Evolutionary conservation across 2,329 filamentous ascomycete species (phyloP).

Genomic region (Sarocladium oryzae): DNA sequence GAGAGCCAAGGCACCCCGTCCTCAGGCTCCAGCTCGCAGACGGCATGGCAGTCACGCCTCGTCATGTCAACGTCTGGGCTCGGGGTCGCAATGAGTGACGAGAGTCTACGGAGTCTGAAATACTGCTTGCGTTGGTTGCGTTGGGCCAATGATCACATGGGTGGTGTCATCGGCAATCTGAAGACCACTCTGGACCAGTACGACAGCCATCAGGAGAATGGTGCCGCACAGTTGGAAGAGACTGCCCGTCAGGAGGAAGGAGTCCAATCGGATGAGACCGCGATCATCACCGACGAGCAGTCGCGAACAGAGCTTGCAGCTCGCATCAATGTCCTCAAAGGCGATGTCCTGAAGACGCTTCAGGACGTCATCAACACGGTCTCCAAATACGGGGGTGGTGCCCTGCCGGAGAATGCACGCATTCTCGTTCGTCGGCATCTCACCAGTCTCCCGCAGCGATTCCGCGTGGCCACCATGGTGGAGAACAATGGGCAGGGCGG

Average conservation of each 20-base stretch:
- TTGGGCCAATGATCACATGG: slow-evolving; percentile 76
- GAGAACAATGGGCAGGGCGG: slow-evolving; percentile 19
- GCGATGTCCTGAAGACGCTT: slow-evolving; percentile 70
- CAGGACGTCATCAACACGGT: slow-evolving; percentile 79
- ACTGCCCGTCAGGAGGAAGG: slow-evolving; percentile 16
- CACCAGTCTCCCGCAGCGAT: slow-evolving; percentile 76
- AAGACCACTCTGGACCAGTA: slow-evolving; percentile 75
- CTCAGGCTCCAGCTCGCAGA: slow-evolving; percentile 21
- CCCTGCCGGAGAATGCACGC: slow-evolving; percentile 81
- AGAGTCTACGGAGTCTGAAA: slow-evolving; percentile 76
- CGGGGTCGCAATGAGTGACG: slow-evolving; percentile 84
- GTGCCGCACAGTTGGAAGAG: slow-evolving; percentile 2
- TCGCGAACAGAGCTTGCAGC: slow-evolving; percentile 43
- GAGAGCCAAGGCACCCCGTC: slow-evolving; percentile 23
- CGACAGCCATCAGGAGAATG: slow-evolving; percentile 42
- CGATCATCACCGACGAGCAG: slow-evolving; percentile 19
- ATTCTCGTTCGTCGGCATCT: slow-evolving; percentile 78
- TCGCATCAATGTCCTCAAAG: slow-evolving; percentile 60
- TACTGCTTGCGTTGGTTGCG: slow-evolving; percentile 77
- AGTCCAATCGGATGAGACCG: neutral
- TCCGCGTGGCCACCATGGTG: slow-evolving; percentile 61
- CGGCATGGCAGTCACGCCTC: slow-evolving; percentile 70
- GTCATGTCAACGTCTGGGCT: slow-evolving; percentile 88
- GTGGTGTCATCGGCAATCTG: slow-evolving; percentile 65
- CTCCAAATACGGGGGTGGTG: slow-evolving; percentile 84